These are phyloP conservation scores for Alternaria burnsii DNA, from an alignment of 2,329 filamentous ascomycete genomes.

Conservation along the genomic window DNA sequence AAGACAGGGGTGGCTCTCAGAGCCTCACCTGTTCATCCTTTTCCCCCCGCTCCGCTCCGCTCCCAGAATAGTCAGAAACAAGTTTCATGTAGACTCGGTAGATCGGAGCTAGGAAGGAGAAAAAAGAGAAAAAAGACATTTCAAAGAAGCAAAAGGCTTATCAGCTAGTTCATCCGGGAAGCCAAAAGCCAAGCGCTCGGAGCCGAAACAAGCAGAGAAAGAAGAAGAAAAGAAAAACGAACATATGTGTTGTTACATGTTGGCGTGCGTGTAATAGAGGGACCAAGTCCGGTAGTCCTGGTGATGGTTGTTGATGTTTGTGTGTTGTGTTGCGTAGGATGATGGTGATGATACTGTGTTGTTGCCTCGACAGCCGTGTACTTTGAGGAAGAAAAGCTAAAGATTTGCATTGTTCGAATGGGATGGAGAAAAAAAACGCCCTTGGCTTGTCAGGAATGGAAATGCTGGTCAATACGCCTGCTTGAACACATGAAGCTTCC, in stretches of 20 bases:
- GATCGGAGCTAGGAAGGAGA: neutral
- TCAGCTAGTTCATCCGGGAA: neutral
- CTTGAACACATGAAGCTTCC: neutral
- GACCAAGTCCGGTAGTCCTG: conserved; percentile 9
- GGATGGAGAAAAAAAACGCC: conserved; percentile 1
- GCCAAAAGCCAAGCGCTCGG: conserved; percentile 10
- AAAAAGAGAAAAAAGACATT: neutral
- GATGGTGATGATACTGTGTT: conserved; percentile 2
- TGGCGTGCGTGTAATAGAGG: conserved; percentile 9
- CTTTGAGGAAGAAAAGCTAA: neutral
- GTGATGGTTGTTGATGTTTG: conserved; percentile 11
- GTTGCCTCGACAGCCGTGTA: conserved; percentile 3
- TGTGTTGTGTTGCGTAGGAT: neutral
- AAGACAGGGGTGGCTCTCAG: neutral
- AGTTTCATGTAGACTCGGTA: neutral
- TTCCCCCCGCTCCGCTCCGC: neutral
- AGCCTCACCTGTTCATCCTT: neutral
- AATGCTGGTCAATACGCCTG: conserved; percentile 15
- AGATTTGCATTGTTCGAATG: conserved; percentile 12
- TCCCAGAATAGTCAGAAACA: neutral
- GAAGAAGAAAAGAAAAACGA: conserved; percentile 11
- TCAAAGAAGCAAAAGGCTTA: neutral
- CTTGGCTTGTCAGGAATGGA: conserved; percentile 2
- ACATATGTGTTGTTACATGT: conserved; percentile 21
- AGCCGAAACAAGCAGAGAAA: neutral